Conservation (phyloP, 768 basidiomycete species). For the Lactarius tabidus region DNA sequence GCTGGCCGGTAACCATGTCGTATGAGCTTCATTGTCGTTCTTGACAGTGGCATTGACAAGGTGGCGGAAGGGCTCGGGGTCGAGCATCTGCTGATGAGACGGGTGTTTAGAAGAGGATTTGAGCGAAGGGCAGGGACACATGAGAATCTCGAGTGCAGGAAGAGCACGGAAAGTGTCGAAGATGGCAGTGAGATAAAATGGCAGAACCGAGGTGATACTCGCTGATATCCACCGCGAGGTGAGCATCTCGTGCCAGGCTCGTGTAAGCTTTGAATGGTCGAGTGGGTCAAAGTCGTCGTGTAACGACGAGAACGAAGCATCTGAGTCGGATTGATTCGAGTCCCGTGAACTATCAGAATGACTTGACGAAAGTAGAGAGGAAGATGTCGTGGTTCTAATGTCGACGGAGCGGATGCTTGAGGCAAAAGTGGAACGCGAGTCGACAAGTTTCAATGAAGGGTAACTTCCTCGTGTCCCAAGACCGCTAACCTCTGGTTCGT, state of each 20-base stretch:
- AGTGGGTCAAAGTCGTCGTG: slow-evolving; percentile 10
- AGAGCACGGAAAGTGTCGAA: slow-evolving; percentile 22
- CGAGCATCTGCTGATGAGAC: slow-evolving; percentile 11
- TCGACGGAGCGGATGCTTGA: neutral
- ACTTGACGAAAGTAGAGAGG: neutral
- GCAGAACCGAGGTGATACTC: slow-evolving; percentile 21
- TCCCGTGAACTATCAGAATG: neutral
- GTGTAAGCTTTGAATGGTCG: slow-evolving; percentile 23
- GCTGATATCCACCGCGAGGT: slow-evolving; percentile 20
- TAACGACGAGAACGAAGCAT: neutral
- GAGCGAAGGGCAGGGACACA: slow-evolving; percentile 1
- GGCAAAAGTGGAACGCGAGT: neutral
- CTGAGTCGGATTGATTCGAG: neutral
- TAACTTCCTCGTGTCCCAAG: neutral
- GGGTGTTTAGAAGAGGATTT: neutral
- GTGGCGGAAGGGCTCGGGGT: slow-evolving; percentile 23
- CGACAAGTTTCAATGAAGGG: neutral
- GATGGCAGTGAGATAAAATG: slow-evolving; percentile 25
- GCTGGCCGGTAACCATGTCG: slow-evolving; percentile 10
- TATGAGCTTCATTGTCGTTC: slow-evolving; percentile 9
- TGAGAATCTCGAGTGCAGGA: slow-evolving; percentile 22
- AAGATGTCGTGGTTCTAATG: neutral
- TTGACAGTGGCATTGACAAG: slow-evolving; percentile 20
- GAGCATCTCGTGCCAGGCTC: slow-evolving; percentile 26
- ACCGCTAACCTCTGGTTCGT: neutral